Percentiles rank a stretch among this genome's conserved stretches.
Evolutionary conservation across 2,329 filamentous ascomycete genomes (phyloP).

Genomic region (Chaetomiaceae sp.): DNA sequence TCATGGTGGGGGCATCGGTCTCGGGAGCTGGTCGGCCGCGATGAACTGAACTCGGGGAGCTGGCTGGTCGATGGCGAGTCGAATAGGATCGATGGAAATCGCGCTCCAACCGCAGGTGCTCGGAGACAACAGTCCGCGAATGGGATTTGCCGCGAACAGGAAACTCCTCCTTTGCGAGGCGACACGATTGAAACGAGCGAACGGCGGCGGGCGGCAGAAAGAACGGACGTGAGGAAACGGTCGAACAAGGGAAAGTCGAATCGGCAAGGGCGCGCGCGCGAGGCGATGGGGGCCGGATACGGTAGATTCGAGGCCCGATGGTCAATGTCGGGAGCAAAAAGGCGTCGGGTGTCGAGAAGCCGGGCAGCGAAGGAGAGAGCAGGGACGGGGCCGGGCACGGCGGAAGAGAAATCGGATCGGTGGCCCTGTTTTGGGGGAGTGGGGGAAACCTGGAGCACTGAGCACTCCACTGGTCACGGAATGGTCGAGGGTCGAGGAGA

Average conservation of each 20-base stretch:
- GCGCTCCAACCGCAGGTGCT: not conserved
- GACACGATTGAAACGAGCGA: constrained; percentile 1
- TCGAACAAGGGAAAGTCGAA: not conserved
- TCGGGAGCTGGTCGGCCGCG: not conserved
- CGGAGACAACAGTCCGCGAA: no score
- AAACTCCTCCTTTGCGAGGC: not conserved
- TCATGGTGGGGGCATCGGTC: constrained; percentile 33
- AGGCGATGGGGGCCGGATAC: no score
- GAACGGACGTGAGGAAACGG: not conserved
- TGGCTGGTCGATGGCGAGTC: not conserved
- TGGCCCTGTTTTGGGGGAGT: constrained; percentile 26
- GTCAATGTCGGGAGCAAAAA: not conserved
- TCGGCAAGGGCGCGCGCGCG: not conserved
- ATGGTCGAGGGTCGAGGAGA: not conserved
- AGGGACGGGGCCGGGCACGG: constrained; percentile 16
- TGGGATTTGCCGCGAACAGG: no score
- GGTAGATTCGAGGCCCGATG: not conserved
- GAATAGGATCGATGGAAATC: not conserved
- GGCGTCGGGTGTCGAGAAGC: not conserved
- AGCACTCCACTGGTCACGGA: no score
- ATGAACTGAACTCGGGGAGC: not conserved
- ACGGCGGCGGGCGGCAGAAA: not conserved
- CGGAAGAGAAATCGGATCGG: constrained; percentile 12
- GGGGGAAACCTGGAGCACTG: constrained; percentile 14
- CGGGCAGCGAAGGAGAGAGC: constrained; percentile 10